These are phyloP conservation scores for Candida koratica DNA, from an alignment of 805 yeast genomes.

Conservation along the genomic window DNA sequence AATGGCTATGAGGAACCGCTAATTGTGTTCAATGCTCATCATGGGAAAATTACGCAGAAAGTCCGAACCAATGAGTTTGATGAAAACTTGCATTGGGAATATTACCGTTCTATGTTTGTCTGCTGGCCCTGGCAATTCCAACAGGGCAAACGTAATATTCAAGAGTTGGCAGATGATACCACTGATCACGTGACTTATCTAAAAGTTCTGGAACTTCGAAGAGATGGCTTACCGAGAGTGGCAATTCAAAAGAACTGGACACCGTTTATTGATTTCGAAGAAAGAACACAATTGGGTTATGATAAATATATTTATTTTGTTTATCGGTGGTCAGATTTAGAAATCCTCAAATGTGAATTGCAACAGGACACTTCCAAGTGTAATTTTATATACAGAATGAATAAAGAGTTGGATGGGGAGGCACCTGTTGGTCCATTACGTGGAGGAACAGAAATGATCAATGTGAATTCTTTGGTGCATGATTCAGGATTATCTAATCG, in stretches of 20 bases:
- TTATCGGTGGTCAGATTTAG: slow-evolving; percentile 28
- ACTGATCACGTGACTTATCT: slow-evolving; percentile 18
- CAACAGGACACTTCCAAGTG: slow-evolving; percentile 14
- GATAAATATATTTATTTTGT: slow-evolving; percentile 30
- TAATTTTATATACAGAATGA: slow-evolving; percentile 12
- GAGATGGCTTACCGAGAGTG: slow-evolving; percentile 11
- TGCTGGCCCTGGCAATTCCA: slow-evolving; percentile 33
- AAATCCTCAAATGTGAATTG: slow-evolving; percentile 16
- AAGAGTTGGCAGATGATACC: slow-evolving; percentile 16
- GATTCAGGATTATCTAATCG: slow-evolving; percentile 1
- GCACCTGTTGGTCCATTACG: slow-evolving; percentile 24
- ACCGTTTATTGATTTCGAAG: slow-evolving; percentile 29
- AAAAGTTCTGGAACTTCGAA: slow-evolving; percentile 20
- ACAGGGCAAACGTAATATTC: slow-evolving; percentile 26
- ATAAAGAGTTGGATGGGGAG: neutral
- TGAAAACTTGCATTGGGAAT: neutral
- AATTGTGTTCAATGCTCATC: slow-evolving; percentile 37
- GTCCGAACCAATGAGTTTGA: neutral
- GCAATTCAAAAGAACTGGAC: slow-evolving; percentile 38
- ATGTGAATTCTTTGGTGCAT: slow-evolving; percentile 17
- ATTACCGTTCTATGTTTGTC: slow-evolving; percentile 28
- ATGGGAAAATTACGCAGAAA: slow-evolving; percentile 14
- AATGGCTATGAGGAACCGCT: slow-evolving; percentile 44
- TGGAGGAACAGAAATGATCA: slow-evolving; percentile 36
- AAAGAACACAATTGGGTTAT: slow-evolving; percentile 14